phyloP scores from a whole-genome alignment of 352 stramenopile species.

The Globisporangium recalcitrans region DNA sequence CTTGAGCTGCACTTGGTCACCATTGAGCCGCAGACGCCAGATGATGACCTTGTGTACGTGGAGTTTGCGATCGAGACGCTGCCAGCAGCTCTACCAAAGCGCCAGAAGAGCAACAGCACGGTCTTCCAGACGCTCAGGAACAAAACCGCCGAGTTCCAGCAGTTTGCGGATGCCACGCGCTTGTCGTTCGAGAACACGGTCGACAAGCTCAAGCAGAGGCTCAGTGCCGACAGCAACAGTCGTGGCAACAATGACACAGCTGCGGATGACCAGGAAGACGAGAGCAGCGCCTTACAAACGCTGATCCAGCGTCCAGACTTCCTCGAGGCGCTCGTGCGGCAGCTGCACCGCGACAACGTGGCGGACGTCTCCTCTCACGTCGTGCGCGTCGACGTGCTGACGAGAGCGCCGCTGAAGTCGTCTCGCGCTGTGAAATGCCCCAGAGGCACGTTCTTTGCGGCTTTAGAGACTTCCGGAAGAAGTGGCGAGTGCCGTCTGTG shows the following conservation, averaged over 20 bases:
- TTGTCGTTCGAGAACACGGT: not conserved
- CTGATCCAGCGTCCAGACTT: slow-evolving; percentile 9
- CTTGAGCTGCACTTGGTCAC: slow-evolving; percentile 9
- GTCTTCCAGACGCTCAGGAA: slow-evolving; percentile 1
- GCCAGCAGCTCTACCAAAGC: not conserved
- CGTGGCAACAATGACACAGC: not conserved
- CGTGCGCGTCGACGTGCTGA: slow-evolving; percentile 6
- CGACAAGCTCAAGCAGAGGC: not conserved
- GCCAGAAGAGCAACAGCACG: slow-evolving; percentile 10
- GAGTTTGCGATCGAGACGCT: slow-evolving; percentile 14
- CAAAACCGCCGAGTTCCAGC: slow-evolving; percentile 4
- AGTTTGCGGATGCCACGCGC: slow-evolving; percentile 4
- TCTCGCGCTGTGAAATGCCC: slow-evolving; percentile 28
- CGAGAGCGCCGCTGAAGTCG: slow-evolving; percentile 6
- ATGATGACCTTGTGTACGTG: slow-evolving; percentile 3
- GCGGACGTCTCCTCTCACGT: slow-evolving; percentile 12
- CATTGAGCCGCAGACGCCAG: slow-evolving; percentile 8
- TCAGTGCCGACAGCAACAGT: not conserved
- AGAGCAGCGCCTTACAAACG: not conserved
- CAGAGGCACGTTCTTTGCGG: slow-evolving; percentile 27
- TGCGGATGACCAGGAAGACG: not conserved
- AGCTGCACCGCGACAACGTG: slow-evolving; percentile 10
- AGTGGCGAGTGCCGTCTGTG: slow-evolving; percentile 26
- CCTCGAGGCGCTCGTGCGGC: slow-evolving; percentile 13
- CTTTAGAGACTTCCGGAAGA: not conserved